Evolutionary conservation across 768 basidiomycete genomes (phyloP).

Genomic region (Paxillus ammoniavirescens): DNA sequence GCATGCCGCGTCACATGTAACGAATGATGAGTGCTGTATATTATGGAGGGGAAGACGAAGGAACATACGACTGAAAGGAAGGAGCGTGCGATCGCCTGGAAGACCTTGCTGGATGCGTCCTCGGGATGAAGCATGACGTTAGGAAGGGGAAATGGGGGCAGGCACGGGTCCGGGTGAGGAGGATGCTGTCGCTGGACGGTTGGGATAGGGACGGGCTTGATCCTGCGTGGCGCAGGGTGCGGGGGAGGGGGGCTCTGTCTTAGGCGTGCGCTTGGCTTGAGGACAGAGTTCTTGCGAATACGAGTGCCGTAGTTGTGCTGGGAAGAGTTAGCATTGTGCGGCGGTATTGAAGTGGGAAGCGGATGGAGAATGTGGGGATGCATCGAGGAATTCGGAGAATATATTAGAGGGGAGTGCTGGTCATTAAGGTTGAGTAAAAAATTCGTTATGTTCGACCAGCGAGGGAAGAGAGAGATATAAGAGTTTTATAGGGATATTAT

Average conservation of each 20-base stretch:
- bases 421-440: slow-evolving; percentile 17
- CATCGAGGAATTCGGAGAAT: slow-evolving; percentile 12
- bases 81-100: slow-evolving; percentile 68
- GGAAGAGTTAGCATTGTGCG: slow-evolving; percentile 9
- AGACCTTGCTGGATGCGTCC: slow-evolving; percentile 69
- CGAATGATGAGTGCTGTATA: slow-evolving; percentile 16
- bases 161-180: slow-evolving; percentile 15
- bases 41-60: neutral
- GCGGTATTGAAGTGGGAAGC: neutral
- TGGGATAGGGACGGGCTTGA: slow-evolving; percentile 31
- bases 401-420: slow-evolving; percentile 15
- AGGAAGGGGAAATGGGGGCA: slow-evolving; percentile 56
- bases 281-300: slow-evolving; percentile 49
- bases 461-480: slow-evolving; percentile 12
- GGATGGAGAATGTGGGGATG: slow-evolving; percentile 11
- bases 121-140: slow-evolving; percentile 70
- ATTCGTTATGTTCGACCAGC: slow-evolving; percentile 29
- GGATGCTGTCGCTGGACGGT: slow-evolving; percentile 18
- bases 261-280: slow-evolving; percentile 52
- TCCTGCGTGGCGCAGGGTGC: slow-evolving; percentile 32
- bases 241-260: slow-evolving; percentile 42
- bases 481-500: slow-evolving; percentile 13
- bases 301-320: slow-evolving; percentile 52
- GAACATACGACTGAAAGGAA: slow-evolving; percentile 69
- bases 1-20: slow-evolving; percentile 15